These are phyloP conservation scores for Lindgomyces ingoldianus DNA, from an alignment of 495 filamentous ascomycete species.

Conservation along the genomic window DNA sequence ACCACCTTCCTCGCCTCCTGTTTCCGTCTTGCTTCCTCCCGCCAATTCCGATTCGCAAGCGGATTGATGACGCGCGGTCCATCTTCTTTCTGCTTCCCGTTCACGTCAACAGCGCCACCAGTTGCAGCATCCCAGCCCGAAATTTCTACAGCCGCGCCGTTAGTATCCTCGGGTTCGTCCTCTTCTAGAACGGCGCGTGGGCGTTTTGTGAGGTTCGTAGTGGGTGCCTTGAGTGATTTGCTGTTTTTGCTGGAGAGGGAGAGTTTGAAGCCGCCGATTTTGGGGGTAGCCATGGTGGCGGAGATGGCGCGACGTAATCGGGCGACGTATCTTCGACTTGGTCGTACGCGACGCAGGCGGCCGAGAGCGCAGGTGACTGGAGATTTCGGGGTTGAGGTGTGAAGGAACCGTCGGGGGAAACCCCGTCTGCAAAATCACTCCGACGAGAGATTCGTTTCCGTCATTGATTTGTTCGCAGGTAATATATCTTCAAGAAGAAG, in stretches of 20 bases:
- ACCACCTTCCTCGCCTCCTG: not conserved
- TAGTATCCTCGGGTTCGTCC: conserved; percentile 23
- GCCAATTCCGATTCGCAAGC: conserved; percentile 32
- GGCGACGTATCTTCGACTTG: too few species aligned
- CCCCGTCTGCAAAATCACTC: not conserved
- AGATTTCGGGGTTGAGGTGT: too few species aligned
- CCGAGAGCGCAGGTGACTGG: too few species aligned
- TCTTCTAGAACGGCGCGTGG: conserved; percentile 25
- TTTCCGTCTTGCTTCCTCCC: conserved; percentile 10
- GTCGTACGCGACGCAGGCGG: too few species aligned
- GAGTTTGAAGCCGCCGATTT: conserved; percentile 32
- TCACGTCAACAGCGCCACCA: conserved; percentile 27
- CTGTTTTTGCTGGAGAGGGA: conserved; percentile 20
- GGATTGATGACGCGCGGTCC: conserved; percentile 16
- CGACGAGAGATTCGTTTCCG: not conserved
- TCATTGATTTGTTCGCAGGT: not conserved
- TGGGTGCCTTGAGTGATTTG: conserved; percentile 14
- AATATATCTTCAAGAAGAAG: not conserved
- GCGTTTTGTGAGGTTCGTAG: conserved; percentile 14
- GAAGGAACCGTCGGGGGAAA: not conserved
- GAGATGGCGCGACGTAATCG: too few species aligned
- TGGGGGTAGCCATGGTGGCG: conserved; percentile 8
- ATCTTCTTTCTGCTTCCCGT: conserved; percentile 6
- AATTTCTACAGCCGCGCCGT: conserved; percentile 9
- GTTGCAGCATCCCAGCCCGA: conserved; percentile 18